Percentiles rank a stretch among this genome's conserved stretches.
phyloP scores from a whole-genome alignment of 2,329 filamentous ascomycete species.

The Cladosporium sp. region DNA sequence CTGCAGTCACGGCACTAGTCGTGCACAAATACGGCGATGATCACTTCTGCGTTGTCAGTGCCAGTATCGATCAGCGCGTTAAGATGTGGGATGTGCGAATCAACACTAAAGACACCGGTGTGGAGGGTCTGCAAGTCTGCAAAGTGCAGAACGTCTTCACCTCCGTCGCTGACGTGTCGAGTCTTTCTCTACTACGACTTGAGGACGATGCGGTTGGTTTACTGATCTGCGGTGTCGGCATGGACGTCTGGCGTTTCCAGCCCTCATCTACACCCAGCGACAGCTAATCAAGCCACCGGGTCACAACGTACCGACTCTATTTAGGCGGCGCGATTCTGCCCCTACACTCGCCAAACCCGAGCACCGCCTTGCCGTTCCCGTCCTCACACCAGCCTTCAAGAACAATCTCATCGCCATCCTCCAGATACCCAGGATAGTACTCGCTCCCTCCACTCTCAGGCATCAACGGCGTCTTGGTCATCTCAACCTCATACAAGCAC shows the following conservation, averaged over 20 bases:
- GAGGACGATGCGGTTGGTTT: slow-evolving; percentile 23
- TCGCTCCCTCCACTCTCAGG: slow-evolving; percentile 27
- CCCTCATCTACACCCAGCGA: no score
- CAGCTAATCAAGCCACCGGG: not conserved
- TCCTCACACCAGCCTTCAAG: slow-evolving; percentile 31
- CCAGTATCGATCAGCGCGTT: slow-evolving; percentile 46
- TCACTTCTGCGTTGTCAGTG: slow-evolving; percentile 22
- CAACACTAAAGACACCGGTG: slow-evolving; percentile 15
- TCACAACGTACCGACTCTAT: not conserved
- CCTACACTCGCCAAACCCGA: slow-evolving; percentile 30
- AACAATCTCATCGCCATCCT: slow-evolving; percentile 38
- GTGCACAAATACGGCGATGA: slow-evolving; percentile 19
- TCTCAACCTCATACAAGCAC: slow-evolving; percentile 38
- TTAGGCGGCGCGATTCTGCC: slow-evolving; percentile 23
- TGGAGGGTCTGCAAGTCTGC: slow-evolving; percentile 28
- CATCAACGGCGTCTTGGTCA: slow-evolving; percentile 32
- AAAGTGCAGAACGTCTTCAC: slow-evolving; percentile 35
- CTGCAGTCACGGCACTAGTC: slow-evolving; percentile 60
- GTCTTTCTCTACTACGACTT: slow-evolving; percentile 39
- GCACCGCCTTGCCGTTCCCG: slow-evolving; percentile 18
- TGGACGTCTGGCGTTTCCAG: slow-evolving; percentile 38
- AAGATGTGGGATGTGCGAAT: slow-evolving; percentile 42
- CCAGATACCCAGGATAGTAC: slow-evolving; percentile 35
- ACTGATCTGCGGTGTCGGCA: slow-evolving; percentile 47
- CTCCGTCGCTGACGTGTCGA: slow-evolving; percentile 52